Percentiles rank a stretch among this genome's conserved stretches.
Evolutionary conservation across 1,284 basidiomycete species (phyloP).

Genomic region (Microbotryum scabiosae): DNA sequence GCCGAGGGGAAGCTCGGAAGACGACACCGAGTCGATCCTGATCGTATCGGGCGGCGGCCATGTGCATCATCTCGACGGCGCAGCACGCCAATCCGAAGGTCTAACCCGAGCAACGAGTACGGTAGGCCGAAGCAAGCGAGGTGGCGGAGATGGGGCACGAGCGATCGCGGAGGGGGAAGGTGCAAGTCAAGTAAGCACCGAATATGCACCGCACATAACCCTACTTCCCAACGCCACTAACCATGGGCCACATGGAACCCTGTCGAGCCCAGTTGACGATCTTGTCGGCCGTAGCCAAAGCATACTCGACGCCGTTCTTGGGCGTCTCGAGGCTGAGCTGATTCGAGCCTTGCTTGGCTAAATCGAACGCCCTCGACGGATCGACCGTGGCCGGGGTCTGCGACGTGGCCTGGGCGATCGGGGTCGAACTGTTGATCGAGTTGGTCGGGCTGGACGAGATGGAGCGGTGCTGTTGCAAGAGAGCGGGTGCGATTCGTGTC

Average conservation of each 20-base stretch:
- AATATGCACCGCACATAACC: not conserved
- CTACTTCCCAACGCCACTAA: not conserved
- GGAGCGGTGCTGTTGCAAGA: too few species aligned
- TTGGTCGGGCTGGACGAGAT: too few species aligned
- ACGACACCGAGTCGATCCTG: conserved; percentile 96
- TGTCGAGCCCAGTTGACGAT: conserved; percentile 96
- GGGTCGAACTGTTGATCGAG: too few species aligned
- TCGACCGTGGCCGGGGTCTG: not conserved
- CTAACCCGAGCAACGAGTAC: conserved; percentile 1
- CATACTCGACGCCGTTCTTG: conserved; percentile 73
- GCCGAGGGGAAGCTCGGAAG: conserved; percentile 92
- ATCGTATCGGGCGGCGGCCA: conserved; percentile 97
- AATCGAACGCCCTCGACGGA: conserved; percentile 15
- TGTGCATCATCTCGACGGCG: conserved; percentile 84
- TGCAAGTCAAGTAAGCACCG: not conserved
- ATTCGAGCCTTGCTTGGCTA: conserved; percentile 67
- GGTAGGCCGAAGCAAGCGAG: too few species aligned
- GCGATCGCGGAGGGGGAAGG: not conserved
- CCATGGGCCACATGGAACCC: conserved; percentile 99
- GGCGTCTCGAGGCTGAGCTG: conserved; percentile 80
- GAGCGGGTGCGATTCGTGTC: too few species aligned
- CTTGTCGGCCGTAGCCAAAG: conserved; percentile 91
- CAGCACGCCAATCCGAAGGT: conserved; percentile 85
- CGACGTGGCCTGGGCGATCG: too few species aligned
- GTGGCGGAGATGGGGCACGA: not conserved